phyloP scores from a whole-genome alignment of 2,329 filamentous ascomycete species.

The Neofusicoccum parvum region DNA sequence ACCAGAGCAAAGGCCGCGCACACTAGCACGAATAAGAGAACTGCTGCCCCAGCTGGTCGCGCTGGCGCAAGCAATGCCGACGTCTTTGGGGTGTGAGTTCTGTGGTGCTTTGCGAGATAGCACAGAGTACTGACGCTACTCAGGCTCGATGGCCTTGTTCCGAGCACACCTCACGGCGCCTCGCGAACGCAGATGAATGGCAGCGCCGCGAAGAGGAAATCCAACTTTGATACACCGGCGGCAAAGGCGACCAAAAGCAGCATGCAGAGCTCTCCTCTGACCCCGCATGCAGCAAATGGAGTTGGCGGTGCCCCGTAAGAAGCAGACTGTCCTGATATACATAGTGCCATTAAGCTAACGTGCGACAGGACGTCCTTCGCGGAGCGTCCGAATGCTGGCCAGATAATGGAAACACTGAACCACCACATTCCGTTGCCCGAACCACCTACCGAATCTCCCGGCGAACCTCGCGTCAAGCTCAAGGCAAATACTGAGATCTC shows the following conservation, averaged over 20 bases:
- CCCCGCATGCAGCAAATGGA: constrained; percentile 40
- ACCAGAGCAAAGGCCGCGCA: constrained; percentile 65
- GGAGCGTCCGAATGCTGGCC: constrained; percentile 76
- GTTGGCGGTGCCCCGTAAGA: constrained; percentile 44
- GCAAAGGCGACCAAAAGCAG: constrained; percentile 49
- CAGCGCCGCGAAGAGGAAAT: constrained; percentile 56
- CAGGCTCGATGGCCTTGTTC: constrained; percentile 52
- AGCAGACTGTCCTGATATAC: neutral
- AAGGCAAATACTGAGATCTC: constrained; percentile 86
- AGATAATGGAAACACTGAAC: constrained; percentile 83
- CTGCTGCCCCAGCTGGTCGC: constrained; percentile 62
- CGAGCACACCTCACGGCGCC: constrained; percentile 46
- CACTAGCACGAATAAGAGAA: constrained; percentile 64
- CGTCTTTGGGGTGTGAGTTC: constrained; percentile 73
- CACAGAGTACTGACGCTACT: neutral
- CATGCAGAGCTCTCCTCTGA: constrained; percentile 54
- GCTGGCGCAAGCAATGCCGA: constrained; percentile 58
- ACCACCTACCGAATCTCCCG: constrained; percentile 69
- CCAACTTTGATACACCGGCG: constrained; percentile 53
- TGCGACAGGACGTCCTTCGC: constrained; percentile 66
- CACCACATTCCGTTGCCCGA: constrained; percentile 68
- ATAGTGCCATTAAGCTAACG: constrained; percentile 23
- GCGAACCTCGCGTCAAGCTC: constrained; percentile 78
- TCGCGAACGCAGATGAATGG: constrained; percentile 35
- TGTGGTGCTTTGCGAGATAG: constrained; percentile 22